Evolutionary conservation across 192 early-diverging fungal species (phyloP).

Genomic region (Phycomyces blakesleeanus): DNA sequence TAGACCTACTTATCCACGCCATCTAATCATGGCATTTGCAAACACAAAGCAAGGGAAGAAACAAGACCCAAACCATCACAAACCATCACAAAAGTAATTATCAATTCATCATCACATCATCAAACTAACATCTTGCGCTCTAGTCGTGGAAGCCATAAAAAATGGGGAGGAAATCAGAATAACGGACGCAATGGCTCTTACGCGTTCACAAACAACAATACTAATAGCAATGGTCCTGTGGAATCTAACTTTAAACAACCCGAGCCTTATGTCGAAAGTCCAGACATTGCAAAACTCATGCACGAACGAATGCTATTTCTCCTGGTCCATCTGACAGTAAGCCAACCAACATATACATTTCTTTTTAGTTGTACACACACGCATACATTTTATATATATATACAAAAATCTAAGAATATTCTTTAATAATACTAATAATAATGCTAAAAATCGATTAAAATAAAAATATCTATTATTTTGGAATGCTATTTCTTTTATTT

Average conservation of each 20-base stretch:
- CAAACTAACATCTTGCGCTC: not conserved
- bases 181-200: conserved; percentile 1
- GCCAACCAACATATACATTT: conserved; percentile 8
- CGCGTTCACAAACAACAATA: not conserved
- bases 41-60: conserved; percentile 1
- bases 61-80: not conserved
- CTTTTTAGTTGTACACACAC: not conserved
- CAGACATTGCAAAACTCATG: conserved; percentile 39
- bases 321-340: conserved; percentile 64
- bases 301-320: conserved; percentile 66
- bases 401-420: too few species aligned
- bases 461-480: too few species aligned
- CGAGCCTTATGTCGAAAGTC: conserved; percentile 2
- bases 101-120: not conserved
- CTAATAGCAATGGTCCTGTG: too few species aligned
- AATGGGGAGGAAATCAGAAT: conserved; percentile 1
- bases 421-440: too few species aligned
- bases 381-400: too few species aligned
- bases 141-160: conserved; percentile 12
- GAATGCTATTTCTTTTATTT: not conserved
- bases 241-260: not conserved
- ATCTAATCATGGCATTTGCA: not conserved
- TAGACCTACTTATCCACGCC: not conserved
- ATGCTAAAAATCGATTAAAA: too few species aligned
- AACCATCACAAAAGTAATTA: not conserved